Percentiles rank a stretch among this genome's conserved stretches.
Conservation (phyloP, 352 stramenopile genomes). For the Phytophthora sp. region DNA sequence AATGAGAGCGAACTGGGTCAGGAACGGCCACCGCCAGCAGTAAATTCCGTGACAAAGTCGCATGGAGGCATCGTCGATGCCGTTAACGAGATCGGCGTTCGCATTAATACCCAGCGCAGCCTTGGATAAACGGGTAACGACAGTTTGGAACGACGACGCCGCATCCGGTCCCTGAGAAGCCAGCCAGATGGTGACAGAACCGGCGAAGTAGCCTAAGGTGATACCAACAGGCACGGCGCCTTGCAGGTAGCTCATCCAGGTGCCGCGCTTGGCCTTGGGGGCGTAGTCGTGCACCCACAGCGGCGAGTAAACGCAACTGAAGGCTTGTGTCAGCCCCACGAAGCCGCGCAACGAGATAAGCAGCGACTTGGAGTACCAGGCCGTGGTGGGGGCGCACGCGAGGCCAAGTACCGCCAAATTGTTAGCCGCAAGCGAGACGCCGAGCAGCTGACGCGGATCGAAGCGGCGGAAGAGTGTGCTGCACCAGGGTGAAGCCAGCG, state of each 20-base stretch:
- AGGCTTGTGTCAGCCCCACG: conserved; percentile 82
- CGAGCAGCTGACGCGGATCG: conserved; percentile 67
- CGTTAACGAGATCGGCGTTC: conserved; percentile 42
- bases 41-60: conserved; percentile 76
- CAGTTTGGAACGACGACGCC: conserved; percentile 18
- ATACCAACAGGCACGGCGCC: conserved; percentile 75
- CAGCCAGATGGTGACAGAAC: conserved; percentile 77
- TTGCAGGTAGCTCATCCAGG: conserved; percentile 90
- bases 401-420: conserved; percentile 79
- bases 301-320: conserved; percentile 86
- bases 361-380: conserved; percentile 76
- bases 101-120: conserved; percentile 24
- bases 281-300: conserved; percentile 90
- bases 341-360: conserved; percentile 76
- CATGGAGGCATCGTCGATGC: conserved; percentile 36
- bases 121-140: conserved; percentile 24
- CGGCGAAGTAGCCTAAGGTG: conserved; percentile 79
- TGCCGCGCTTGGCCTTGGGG: conserved; percentile 61
- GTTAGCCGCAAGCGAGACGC: conserved; percentile 75
- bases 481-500: conserved; percentile 77
- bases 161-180: conserved; percentile 22
- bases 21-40: conserved; percentile 89
- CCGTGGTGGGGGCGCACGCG: conserved; percentile 62
- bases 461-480: conserved; percentile 85
- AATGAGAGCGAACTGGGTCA: conserved; percentile 78